Evolutionary conservation across 1,139 yeast species (phyloP).

Genomic region (Kluyveromyces sp.): DNA sequence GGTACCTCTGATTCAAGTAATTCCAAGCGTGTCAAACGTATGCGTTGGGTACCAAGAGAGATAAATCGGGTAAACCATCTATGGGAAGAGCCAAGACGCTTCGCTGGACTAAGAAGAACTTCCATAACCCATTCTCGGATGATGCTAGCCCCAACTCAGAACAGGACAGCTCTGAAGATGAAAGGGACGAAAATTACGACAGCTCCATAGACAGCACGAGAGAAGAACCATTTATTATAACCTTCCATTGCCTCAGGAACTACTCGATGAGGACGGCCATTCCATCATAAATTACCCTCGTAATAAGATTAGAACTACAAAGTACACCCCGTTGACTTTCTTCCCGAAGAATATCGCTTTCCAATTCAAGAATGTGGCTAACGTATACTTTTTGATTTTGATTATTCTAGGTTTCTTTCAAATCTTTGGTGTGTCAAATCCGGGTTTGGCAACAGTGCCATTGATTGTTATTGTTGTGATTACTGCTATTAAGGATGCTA

Average conservation of each 20-base stretch:
- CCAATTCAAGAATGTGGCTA: constrained; percentile 88
- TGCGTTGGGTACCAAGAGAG: constrained; percentile 85
- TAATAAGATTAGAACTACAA: constrained; percentile 92
- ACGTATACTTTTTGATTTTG: constrained; percentile 72
- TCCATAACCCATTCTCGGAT: constrained; percentile 26
- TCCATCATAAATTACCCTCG: constrained; percentile 60
- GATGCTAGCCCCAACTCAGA: constrained; percentile 11
- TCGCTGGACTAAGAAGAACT: constrained; percentile 33
- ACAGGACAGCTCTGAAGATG: constrained; percentile 20
- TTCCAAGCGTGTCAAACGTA: constrained; percentile 46
- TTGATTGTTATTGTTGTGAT: constrained; percentile 82
- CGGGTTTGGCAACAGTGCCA: constrained; percentile 89
- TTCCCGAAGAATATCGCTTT: constrained; percentile 72
- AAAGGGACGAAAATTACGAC: constrained; percentile 7
- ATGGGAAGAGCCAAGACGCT: constrained; percentile 35
- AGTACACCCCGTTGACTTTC: constrained; percentile 84
- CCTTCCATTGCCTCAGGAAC: constrained; percentile 55
- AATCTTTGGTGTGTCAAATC: constrained; percentile 84
- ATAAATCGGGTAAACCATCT: constrained; percentile 61
- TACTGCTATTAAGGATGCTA: constrained; percentile 87
- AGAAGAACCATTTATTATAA: constrained; percentile 59
- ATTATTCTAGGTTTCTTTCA: constrained; percentile 81
- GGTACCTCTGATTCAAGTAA: background rate
- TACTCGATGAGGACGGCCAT: constrained; percentile 53
- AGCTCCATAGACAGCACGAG: constrained; percentile 27